Conservation (phyloP, 2,329 filamentous ascomycete species). For the Sarocladium oryzae region DNA sequence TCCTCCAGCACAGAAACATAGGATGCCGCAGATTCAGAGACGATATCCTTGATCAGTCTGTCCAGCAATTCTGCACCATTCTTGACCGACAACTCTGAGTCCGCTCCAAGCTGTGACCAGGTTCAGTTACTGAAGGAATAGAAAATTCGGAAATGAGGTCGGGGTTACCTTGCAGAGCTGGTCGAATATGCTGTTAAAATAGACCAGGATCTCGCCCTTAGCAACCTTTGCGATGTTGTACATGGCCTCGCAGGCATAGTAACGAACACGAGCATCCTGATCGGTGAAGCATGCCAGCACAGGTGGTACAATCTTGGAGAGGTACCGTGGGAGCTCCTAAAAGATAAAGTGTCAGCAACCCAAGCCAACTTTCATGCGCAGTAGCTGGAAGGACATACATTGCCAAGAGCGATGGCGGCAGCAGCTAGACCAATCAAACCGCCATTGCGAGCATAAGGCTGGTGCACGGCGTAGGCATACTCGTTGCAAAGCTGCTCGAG, state of each 20-base stretch:
- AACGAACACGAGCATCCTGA: slow-evolving; percentile 92
- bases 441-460: slow-evolving; percentile 92
- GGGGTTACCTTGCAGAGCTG: slow-evolving; percentile 78
- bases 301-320: slow-evolving; percentile 90
- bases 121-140: slow-evolving; percentile 8
- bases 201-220: slow-evolving; percentile 92
- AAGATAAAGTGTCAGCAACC: neutral
- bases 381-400: slow-evolving; percentile 52
- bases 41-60: slow-evolving; percentile 91
- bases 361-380: neutral
- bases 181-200: slow-evolving; percentile 98
- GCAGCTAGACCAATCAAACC: slow-evolving; percentile 93
- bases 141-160: neutral
- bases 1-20: slow-evolving; percentile 85
- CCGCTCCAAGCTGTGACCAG: slow-evolving; percentile 69
- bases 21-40: slow-evolving; percentile 87
- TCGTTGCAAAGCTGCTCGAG: slow-evolving; percentile 96
- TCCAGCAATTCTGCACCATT: slow-evolving; percentile 95
- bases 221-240: slow-evolving; percentile 99
- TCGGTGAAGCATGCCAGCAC: slow-evolving; percentile 97
- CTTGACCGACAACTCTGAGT: slow-evolving; percentile 94
- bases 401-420: slow-evolving; percentile 88
- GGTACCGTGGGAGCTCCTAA: slow-evolving; percentile 84
- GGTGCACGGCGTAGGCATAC: slow-evolving; percentile 94
- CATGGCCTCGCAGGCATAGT: slow-evolving; percentile 99